phyloP scores from a whole-genome alignment of 345 rosid genomes.

The Lepidium didymum region DNA sequence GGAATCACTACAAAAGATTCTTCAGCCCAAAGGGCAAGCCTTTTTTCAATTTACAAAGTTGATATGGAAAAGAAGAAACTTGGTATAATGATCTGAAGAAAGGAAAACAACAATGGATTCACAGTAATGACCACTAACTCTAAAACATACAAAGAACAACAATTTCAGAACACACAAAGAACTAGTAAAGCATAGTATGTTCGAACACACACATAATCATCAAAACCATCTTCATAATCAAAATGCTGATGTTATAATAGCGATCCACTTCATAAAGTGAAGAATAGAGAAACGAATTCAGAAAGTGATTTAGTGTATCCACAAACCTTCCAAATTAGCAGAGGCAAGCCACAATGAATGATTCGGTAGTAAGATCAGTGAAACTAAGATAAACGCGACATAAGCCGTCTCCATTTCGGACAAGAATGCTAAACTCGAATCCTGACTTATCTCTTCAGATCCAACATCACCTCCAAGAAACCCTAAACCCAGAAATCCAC shows the following conservation, averaged over 20 bases:
- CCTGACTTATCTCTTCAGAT: slow-evolving; percentile 19
- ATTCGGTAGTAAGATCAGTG: slow-evolving; percentile 8
- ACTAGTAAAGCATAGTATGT: background rate
- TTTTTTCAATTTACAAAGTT: background rate
- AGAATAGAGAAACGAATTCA: background rate
- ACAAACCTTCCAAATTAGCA: slow-evolving; percentile 32
- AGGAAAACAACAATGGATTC: slow-evolving; percentile 2
- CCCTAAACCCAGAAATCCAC: slow-evolving; percentile 4
- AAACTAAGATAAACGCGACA: background rate
- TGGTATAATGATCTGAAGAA: slow-evolving; percentile 3
- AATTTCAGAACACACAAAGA: background rate
- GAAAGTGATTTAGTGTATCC: too few species aligned
- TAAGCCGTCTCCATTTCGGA: slow-evolving; percentile 3
- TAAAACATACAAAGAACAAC: background rate
- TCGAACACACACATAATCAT: background rate
- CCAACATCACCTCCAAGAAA: slow-evolving; percentile 11
- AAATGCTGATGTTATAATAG: slow-evolving; percentile 1
- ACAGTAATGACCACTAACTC: slow-evolving; percentile 7
- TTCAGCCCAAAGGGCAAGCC: background rate
- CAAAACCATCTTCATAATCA: background rate
- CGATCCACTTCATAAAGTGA: background rate
- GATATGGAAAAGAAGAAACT: slow-evolving; percentile 5
- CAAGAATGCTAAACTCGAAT: slow-evolving; percentile 7
- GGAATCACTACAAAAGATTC: background rate
- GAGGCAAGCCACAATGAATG: slow-evolving; percentile 18